Base-by-base conservation (phyloP, 1,139 yeast genomes). In the Magnusiomyces ingens region DNA sequence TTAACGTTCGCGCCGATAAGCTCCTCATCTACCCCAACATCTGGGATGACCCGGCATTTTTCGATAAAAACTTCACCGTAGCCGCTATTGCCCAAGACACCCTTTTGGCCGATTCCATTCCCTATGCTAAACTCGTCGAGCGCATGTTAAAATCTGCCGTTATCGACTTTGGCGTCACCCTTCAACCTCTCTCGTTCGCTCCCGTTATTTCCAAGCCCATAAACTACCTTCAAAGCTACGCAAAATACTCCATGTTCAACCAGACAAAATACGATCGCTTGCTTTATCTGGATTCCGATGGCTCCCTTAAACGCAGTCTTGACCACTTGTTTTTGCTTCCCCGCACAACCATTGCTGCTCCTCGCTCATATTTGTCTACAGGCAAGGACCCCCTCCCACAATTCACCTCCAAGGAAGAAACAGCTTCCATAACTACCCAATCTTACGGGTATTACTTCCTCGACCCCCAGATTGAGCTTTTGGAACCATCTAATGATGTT, bases 291-390 rank as follows among this genome's bases (percentile, higher is more conserved):
- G 78, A 74, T 57, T 69, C 73, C 41, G 77, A 74, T 62, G 71
- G 75, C 1, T 54, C 63, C 1, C 57, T 66, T 22, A 32, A 61
- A 2, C 17, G 47, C 18, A 59, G 56, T 22, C 56, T 78, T 61
- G 82, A 78, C 64, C 79, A 77, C 51, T 59, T 77, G 46, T 78
- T 78, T 59, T 75, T 76, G 54, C 45, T 75, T 6, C 81, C 80
- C 12, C 70, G 68, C 1, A 65, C 68, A 15, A 59, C 65, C 47
- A 55, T 73, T 32, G 73, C 74, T 0, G 60, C 67, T 40, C 68
- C 75, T 0, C 54, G 70, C 0, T 68, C 71, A 22, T 73, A 72
- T 52, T 62, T 70, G 60, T 38, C 57, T n/a, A 26, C 32, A 26
- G 32, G 8, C 4, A 26, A 26, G 32, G 8, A 8, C 8, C 32